phyloP scores from a whole-genome alignment of 495 filamentous ascomycete species.

The Penicillium fimorum region DNA sequence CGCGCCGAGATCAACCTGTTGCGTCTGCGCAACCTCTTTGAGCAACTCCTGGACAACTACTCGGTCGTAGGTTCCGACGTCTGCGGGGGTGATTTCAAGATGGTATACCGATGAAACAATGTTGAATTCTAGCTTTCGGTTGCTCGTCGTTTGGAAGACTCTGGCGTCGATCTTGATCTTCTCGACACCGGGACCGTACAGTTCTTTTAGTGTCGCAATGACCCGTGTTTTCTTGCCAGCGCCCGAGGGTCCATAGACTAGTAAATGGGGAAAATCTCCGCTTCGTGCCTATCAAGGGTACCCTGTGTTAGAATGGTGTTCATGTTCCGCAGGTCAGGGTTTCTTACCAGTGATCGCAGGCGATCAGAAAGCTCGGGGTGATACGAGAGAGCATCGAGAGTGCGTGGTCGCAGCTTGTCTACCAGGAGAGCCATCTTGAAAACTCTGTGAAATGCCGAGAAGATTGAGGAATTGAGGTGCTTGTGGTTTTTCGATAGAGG shows the following conservation, averaged over 20 bases:
- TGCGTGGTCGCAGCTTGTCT: slow-evolving; percentile 89
- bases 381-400: slow-evolving; percentile 82
- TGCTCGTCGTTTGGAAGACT: slow-evolving; percentile 90
- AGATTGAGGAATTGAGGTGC: slow-evolving; percentile 2
- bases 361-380: slow-evolving; percentile 86
- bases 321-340: not conserved
- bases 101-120: slow-evolving; percentile 95
- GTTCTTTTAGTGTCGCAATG: slow-evolving; percentile 85
- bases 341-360: slow-evolving; percentile 76
- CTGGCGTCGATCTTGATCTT: slow-evolving; percentile 97
- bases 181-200: slow-evolving; percentile 89
- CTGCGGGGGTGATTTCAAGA: slow-evolving; percentile 94
- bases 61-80: slow-evolving; percentile 94
- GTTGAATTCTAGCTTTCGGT: slow-evolving; percentile 98
- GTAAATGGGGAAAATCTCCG: slow-evolving; percentile 94
- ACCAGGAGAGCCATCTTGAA: slow-evolving; percentile 74
- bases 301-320: slow-evolving; percentile 2
- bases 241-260: slow-evolving; percentile 93
- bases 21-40: slow-evolving; percentile 97
- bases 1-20: slow-evolving; percentile 88
- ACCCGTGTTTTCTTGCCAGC: slow-evolving; percentile 98
- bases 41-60: slow-evolving; percentile 94
- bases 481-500: slow-evolving; percentile 15
- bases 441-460: not conserved
- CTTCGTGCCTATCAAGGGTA: slow-evolving; percentile 69